These are phyloP conservation scores for Clarireedia hainanense DNA, from an alignment of 2,329 filamentous ascomycete species.

Conservation along the genomic window DNA sequence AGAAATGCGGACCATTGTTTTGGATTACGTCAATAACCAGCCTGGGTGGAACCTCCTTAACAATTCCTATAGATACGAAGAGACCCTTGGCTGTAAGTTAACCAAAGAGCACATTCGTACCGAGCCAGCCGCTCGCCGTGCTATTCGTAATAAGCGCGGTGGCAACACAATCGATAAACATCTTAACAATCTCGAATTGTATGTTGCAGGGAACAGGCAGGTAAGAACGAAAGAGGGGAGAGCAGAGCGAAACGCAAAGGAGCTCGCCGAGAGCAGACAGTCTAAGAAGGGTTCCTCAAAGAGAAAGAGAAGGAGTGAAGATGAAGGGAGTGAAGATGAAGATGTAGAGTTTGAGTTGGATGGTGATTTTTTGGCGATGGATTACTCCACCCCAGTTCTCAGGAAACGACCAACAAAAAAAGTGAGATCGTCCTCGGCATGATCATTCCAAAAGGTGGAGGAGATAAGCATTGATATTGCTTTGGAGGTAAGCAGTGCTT, in stretches of 20 bases:
- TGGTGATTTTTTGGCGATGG: background rate
- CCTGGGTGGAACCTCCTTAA: background rate
- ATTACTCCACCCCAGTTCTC: background rate
- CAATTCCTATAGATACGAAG: slow-evolving; percentile 11
- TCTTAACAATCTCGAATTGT: slow-evolving; percentile 24
- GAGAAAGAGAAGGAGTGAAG: background rate
- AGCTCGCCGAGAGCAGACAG: background rate
- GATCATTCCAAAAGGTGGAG: background rate
- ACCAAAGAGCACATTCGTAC: slow-evolving; percentile 19
- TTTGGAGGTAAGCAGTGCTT: background rate
- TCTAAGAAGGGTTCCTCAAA: background rate
- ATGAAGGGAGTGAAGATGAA: background rate
- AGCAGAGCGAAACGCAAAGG: too few relatives aligned
- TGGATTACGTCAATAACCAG: slow-evolving; percentile 12
- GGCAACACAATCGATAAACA: slow-evolving; percentile 25
- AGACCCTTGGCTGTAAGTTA: slow-evolving; percentile 19
- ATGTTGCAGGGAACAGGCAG: slow-evolving; percentile 7
- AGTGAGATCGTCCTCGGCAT: background rate
- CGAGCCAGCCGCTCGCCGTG: slow-evolving; percentile 13
- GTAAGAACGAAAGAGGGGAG: background rate
- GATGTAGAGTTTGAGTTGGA: background rate
- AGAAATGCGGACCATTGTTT: slow-evolving; percentile 17
- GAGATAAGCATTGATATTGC: background rate
- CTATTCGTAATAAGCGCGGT: slow-evolving; percentile 14
- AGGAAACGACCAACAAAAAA: background rate